Conservation (phyloP, 2,329 filamentous ascomycete genomes). For the Calonectria montana region DNA sequence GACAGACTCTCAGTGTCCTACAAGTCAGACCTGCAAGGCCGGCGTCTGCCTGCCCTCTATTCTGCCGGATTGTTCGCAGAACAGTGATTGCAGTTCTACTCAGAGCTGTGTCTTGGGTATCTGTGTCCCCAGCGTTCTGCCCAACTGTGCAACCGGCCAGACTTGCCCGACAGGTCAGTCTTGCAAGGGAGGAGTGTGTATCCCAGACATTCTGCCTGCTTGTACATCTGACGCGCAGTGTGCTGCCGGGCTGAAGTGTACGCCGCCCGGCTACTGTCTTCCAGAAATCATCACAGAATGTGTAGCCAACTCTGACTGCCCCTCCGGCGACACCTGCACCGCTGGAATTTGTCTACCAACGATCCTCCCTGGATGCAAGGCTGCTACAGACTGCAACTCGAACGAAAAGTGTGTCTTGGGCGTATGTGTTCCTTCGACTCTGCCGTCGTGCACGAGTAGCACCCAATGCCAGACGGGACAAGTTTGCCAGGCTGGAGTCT, state of each 20-base stretch:
- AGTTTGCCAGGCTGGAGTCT: slow-evolving; percentile 3
- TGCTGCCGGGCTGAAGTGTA: not conserved
- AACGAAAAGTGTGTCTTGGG: not conserved
- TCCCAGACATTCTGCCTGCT: not conserved
- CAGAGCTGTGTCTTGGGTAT: not conserved
- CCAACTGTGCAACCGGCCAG: not conserved
- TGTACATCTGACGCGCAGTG: not conserved
- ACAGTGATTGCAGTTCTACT: not conserved
- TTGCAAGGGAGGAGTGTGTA: slow-evolving; percentile 5
- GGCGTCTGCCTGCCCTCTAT: not conserved
- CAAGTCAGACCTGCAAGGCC: not conserved
- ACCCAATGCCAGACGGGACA: not conserved
- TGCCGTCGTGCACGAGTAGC: not conserved
- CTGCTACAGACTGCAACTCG: not conserved
- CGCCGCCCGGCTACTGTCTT: not conserved
- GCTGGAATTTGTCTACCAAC: slow-evolving; percentile 1
- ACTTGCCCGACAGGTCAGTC: not conserved
- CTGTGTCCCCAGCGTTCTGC: not conserved
- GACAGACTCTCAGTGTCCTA: not conserved
- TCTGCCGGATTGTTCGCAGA: not conserved
- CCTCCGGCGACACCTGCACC: not conserved
- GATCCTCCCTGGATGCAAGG: not conserved
- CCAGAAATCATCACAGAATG: not conserved
- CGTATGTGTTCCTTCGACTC: not conserved
- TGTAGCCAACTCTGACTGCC: not conserved